Evolutionary conservation across 208 protist species (phyloP).

Genomic region (Willaertia magna): DNA sequence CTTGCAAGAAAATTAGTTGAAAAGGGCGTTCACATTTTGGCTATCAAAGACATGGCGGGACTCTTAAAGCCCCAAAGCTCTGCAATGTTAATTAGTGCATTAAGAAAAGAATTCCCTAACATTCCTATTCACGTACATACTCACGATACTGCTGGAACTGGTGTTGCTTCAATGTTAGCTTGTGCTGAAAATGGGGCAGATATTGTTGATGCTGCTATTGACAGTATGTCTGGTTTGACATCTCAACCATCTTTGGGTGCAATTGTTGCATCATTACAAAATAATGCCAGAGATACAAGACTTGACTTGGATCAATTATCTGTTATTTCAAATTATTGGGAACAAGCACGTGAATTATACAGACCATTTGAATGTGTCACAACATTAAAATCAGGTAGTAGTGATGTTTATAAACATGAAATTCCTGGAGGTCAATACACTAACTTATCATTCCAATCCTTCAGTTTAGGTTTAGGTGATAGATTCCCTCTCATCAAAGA

Average conservation of each 20-base stretch:
- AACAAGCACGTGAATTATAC: slow-evolving; percentile 36
- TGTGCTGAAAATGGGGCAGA: slow-evolving; percentile 51
- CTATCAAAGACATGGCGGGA: slow-evolving; percentile 58
- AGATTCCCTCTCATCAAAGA: slow-evolving; percentile 38
- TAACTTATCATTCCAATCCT: slow-evolving; percentile 59
- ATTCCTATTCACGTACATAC: slow-evolving; percentile 77
- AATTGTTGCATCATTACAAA: slow-evolving; percentile 37
- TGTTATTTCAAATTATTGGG: slow-evolving; percentile 26
- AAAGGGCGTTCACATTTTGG: slow-evolving; percentile 48
- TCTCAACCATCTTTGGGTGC: slow-evolving; percentile 63
- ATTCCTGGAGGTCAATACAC: slow-evolving; percentile 50
- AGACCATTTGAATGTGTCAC: slow-evolving; percentile 42
- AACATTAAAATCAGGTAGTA: slow-evolving; percentile 16
- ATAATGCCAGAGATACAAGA: slow-evolving; percentile 23
- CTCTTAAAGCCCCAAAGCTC: slow-evolving; percentile 23
- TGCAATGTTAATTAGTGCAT: slow-evolving; percentile 32
- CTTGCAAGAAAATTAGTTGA: slow-evolving; percentile 34
- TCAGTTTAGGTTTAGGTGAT: slow-evolving; percentile 28
- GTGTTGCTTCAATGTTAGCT: slow-evolving; percentile 61
- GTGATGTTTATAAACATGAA: slow-evolving; percentile 37
- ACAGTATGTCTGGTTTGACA: slow-evolving; percentile 61
- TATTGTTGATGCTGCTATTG: slow-evolving; percentile 57
- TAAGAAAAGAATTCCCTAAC: slow-evolving; percentile 45
- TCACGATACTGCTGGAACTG: slow-evolving; percentile 64
- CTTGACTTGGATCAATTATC: slow-evolving; percentile 28